These are phyloP conservation scores for Limtongia smithiae DNA, from an alignment of 805 yeast species.

Conservation along the genomic window DNA sequence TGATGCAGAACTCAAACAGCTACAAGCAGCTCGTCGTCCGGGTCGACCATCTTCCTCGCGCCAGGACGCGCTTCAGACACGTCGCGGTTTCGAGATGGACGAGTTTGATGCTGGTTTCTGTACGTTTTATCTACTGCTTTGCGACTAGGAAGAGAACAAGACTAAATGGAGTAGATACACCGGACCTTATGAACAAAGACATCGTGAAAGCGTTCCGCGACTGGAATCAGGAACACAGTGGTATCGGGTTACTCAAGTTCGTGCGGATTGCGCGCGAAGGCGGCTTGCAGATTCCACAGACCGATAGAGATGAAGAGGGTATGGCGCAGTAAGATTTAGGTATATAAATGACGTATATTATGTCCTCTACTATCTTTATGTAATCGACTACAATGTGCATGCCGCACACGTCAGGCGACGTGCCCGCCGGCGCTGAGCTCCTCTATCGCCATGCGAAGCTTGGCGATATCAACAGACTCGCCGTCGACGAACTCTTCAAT, in stretches of 20 bases:
- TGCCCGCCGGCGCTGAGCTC: conserved; percentile 7
- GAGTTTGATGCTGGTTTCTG: conserved; percentile 64
- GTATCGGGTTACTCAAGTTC: conserved; percentile 59
- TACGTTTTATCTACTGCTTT: conserved; percentile 9
- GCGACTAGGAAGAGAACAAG: too few species aligned
- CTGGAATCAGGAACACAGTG: conserved; percentile 86
- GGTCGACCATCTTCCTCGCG: conserved; percentile 78
- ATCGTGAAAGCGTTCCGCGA: conserved; percentile 58
- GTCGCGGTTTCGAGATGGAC: conserved; percentile 56
- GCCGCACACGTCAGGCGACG: too few species aligned
- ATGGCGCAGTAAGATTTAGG: neutral
- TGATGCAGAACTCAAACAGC: conserved; percentile 67
- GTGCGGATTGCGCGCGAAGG: conserved; percentile 35
- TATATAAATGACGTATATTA: too few species aligned
- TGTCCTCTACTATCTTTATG: too few species aligned
- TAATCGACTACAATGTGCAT: too few species aligned
- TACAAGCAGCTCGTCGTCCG: conserved; percentile 66
- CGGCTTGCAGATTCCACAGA: conserved; percentile 13
- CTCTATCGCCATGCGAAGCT: conserved; percentile 21
- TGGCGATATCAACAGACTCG: conserved; percentile 11
- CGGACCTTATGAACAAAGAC: conserved; percentile 61
- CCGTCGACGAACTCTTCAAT: conserved; percentile 16
- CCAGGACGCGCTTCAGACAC: conserved; percentile 63
- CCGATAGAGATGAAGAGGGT: neutral
- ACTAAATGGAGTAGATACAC: conserved; percentile 42